phyloP scores from a whole-genome alignment of 352 stramenopile genomes.

The Aphanomyces invadans region DNA sequence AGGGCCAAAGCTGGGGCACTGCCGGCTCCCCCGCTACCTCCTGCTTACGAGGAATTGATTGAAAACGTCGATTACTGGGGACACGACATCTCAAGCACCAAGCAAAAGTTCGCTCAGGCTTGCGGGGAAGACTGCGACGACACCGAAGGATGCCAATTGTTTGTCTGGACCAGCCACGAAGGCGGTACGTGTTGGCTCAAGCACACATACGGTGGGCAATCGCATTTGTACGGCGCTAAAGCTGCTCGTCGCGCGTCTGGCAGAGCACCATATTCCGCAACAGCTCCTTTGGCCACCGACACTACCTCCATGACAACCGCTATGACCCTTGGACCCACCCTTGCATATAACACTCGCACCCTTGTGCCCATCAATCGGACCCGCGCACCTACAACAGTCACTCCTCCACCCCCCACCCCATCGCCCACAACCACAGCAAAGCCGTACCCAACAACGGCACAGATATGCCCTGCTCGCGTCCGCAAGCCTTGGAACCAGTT shows the following conservation, averaged over 20 bases:
- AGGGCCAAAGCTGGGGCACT: neutral
- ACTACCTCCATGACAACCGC: too few relatives aligned
- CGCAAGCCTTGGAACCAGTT: slow-evolving; percentile 45
- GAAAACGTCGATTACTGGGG: neutral
- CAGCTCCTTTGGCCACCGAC: too few relatives aligned
- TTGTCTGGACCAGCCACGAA: neutral
- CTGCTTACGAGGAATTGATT: neutral
- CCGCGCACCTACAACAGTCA: neutral
- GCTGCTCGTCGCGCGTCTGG: neutral
- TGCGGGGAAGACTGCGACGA: neutral
- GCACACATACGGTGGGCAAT: neutral
- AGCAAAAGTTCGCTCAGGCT: neutral
- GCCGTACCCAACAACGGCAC: too few relatives aligned
- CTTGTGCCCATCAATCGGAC: neutral
- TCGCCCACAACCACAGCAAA: too few relatives aligned
- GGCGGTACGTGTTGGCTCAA: neutral
- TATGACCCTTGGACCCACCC: neutral
- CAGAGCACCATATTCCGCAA: too few relatives aligned
- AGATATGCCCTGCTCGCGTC: slow-evolving; percentile 29
- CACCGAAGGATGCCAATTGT: neutral
- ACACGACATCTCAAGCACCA: neutral
- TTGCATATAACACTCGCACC: neutral
- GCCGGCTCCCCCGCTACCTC: neutral
- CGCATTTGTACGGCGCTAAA: neutral
- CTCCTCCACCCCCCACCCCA: neutral